Base-by-base conservation (phyloP, 208 protist species). In the Crithidia expoeki region DNA sequence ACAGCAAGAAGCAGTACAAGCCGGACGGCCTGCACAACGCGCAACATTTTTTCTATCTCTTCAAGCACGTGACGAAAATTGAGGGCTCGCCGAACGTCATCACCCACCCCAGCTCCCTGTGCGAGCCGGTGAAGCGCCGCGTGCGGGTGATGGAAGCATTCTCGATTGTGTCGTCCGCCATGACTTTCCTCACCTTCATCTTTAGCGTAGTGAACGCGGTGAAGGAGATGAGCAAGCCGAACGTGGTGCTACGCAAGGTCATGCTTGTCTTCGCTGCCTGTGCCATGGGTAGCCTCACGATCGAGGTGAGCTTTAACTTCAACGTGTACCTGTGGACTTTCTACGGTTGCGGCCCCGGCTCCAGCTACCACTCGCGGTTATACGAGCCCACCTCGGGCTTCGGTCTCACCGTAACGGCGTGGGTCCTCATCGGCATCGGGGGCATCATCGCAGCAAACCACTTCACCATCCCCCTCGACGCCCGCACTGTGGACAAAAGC, bases 241-340 rank as follows among this genome's bases (percentile, higher is more conserved):
- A 72, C 51, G 34, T 44, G 27, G 49, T 33, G 56, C 25, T 79
- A 36, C 72, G 76, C 62, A 71, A 63, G 47, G 28, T 68, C 51
- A 79, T 68, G 61, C 30, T 69, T 42, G 40, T 86, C 77, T 55
- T 85, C 51, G 50, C 76, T 6, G 81, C 75, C 14, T 40, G 63
- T 21, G 50, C 71, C 17, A 85, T 86, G 51, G 63, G 60, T 52
- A 67, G 61, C 30, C 76, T 93, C 40, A 88, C 80, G 14, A 77
- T 83, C 36, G 69, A 80, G 34, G 74, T 81, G 17, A 76, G 70
- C 52, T 68, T 94, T 50, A 88, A 84, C 75, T 85, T 92, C 72
- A 90, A 86, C 73, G 71, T 94, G 23, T 94, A 84, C 73, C 69
- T 79, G 11, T 86, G 81, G 77, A 87, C 59, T 72, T 92, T 94